phyloP scores from a whole-genome alignment of 176 grass and related monocot species.

The Phoenix dactylifera region DNA sequence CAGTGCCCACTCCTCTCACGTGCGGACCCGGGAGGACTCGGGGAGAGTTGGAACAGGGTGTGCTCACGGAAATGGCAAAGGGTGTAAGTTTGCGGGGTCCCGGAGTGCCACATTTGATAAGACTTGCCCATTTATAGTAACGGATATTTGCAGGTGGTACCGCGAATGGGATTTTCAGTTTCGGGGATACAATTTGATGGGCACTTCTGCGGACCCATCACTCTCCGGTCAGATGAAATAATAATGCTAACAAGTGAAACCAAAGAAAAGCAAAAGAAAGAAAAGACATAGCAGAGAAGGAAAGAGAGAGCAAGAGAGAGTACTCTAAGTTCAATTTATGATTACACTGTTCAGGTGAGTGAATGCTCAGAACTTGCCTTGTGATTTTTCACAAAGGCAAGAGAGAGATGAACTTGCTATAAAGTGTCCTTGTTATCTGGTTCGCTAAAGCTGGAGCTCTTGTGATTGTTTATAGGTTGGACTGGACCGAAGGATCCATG shows the following conservation, averaged over 20 bases:
- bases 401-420: no score
- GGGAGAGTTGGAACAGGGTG: not conserved
- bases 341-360: conserved; percentile 43
- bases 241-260: not conserved
- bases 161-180: conserved; percentile 39
- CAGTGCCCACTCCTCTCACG: conserved; percentile 22
- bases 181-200: conserved; percentile 23
- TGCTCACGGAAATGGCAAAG: not conserved
- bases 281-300: not conserved
- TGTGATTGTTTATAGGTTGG: no score
- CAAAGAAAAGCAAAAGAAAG: conserved; percentile 4
- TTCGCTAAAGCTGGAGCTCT: not conserved
- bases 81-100: conserved; percentile 8
- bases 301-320: conserved; percentile 3
- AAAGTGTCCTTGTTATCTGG: not conserved
- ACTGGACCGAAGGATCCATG: conserved; percentile 12
- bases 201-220: conserved; percentile 14
- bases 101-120: conserved; percentile 6
- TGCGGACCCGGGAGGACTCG: conserved; percentile 4
- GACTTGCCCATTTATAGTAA: conserved; percentile 20
- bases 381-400: no score
- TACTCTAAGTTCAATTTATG: conserved; percentile 7
- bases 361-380: not conserved
- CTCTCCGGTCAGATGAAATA: conserved; percentile 18
- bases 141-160: conserved; percentile 24